A percentile compares a stretch with the other conserved stretches of the same genome.
Conservation (phyloP, 306 rosid species). For the Malus sieversii region DNA sequence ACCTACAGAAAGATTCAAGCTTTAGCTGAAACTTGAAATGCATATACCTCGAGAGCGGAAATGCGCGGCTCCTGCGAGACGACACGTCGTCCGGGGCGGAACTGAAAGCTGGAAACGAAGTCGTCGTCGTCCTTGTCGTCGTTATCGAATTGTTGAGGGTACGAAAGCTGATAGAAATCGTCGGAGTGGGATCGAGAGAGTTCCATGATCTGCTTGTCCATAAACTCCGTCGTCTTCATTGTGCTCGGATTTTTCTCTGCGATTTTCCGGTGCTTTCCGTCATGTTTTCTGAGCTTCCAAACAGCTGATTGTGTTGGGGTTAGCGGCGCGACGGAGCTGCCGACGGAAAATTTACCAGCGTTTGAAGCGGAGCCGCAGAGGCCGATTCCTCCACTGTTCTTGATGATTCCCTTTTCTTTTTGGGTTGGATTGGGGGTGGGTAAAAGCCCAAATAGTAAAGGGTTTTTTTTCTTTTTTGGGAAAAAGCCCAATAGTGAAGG, state of each 20-base stretch:
- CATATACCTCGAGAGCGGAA: conserved; percentile 13
- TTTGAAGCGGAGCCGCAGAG: background rate
- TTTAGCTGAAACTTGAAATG: background rate
- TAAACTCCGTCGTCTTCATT: conserved; percentile 29
- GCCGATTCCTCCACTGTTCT: background rate
- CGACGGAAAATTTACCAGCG: background rate
- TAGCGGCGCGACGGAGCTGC: background rate
- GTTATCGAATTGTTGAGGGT: background rate
- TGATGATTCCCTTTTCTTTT: background rate
- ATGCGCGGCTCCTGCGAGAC: background rate
- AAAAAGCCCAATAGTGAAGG: too few relatives aligned
- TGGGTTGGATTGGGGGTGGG: background rate
- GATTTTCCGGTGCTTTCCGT: background rate
- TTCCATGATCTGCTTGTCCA: conserved; percentile 33
- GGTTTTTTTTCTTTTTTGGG: background rate
- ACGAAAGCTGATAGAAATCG: conserved; percentile 19
- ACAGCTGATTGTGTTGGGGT: background rate
- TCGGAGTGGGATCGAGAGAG: conserved; percentile 33
- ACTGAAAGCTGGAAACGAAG: conserved; percentile 9
- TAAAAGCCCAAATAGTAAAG: background rate
- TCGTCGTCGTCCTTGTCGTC: conserved; percentile 16
- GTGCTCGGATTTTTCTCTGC: background rate
- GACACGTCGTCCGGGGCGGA: conserved; percentile 19
- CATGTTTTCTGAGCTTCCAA: conserved; percentile 6
- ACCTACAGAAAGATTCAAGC: background rate